phyloP scores from a whole-genome alignment of 2,329 filamentous ascomycete genomes.

The Periconia sp. region DNA sequence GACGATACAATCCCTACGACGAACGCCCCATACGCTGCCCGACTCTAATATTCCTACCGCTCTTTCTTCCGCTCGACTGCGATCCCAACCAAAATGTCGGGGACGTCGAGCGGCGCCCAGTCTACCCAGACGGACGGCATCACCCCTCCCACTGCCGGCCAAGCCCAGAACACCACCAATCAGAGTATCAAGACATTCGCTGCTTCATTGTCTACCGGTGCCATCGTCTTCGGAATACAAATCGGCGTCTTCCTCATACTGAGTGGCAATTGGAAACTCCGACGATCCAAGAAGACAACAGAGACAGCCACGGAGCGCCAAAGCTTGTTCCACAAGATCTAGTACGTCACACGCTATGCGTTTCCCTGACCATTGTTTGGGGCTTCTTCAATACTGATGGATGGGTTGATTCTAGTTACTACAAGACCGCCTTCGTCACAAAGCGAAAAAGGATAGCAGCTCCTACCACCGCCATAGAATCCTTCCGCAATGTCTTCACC shows the following conservation, averaged over 20 bases:
- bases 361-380: background rate
- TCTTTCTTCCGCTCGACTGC: background rate
- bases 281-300: conserved; percentile 20
- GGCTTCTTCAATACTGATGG: conserved; percentile 13
- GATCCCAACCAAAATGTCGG: background rate
- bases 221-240: conserved; percentile 40
- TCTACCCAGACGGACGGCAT: background rate
- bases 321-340: conserved; percentile 42
- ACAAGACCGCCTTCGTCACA: conserved; percentile 42
- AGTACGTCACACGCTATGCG: conserved; percentile 24
- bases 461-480: conserved; percentile 39
- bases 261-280: conserved; percentile 42
- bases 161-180: conserved; percentile 14
- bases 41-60: background rate
- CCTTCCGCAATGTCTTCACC: conserved; percentile 58
- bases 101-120: background rate
- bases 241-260: conserved; percentile 37
- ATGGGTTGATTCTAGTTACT: conserved; percentile 26
- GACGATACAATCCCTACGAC: background rate
- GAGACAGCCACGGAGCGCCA: conserved; percentile 30
- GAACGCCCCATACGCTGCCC: background rate
- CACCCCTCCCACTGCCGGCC: conserved; percentile 7
- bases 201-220: conserved; percentile 38
- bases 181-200: conserved; percentile 43
- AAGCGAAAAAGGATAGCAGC: conserved; percentile 37